These are phyloP conservation scores for Stachybotrys chlorohalonatus DNA, from an alignment of 2,329 filamentous ascomycete species.

Conservation along the genomic window DNA sequence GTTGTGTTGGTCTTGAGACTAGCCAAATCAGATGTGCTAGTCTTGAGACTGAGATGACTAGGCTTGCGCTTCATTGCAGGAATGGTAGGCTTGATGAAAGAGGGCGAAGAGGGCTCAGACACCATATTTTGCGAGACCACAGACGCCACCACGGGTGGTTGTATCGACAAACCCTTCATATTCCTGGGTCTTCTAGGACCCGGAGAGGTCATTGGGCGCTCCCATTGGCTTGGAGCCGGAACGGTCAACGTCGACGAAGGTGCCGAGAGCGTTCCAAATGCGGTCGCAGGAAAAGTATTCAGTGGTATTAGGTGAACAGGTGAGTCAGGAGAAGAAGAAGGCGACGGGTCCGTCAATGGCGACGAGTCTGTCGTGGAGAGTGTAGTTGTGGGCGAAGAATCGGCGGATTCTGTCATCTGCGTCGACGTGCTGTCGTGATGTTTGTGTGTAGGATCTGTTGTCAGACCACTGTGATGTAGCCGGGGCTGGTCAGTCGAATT, in stretches of 20 bases:
- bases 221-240: conserved; percentile 30
- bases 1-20: background rate
- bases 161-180: conserved; percentile 75
- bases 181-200: conserved; percentile 68
- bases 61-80: conserved; percentile 65
- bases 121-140: conserved; percentile 39
- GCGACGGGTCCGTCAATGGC: conserved; percentile 80
- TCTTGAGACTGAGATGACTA: conserved; percentile 70
- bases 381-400: conserved; percentile 92
- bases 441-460: conserved; percentile 49
- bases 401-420: conserved; percentile 72
- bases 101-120: conserved; percentile 62
- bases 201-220: conserved; percentile 57
- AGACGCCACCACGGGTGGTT: conserved; percentile 44
- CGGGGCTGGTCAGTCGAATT: conserved; percentile 23
- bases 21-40: conserved; percentile 39
- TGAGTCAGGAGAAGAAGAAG: conserved; percentile 87
- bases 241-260: conserved; percentile 28
- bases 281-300: conserved; percentile 56
- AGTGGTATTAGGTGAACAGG: conserved; percentile 66
- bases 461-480: conserved; percentile 29
- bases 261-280: conserved; percentile 40
- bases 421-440: conserved; percentile 73
- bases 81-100: conserved; percentile 72
- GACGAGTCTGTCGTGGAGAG: conserved; percentile 89